phyloP scores from a whole-genome alignment of 805 yeast species.

The Saturnispora saitoi region DNA sequence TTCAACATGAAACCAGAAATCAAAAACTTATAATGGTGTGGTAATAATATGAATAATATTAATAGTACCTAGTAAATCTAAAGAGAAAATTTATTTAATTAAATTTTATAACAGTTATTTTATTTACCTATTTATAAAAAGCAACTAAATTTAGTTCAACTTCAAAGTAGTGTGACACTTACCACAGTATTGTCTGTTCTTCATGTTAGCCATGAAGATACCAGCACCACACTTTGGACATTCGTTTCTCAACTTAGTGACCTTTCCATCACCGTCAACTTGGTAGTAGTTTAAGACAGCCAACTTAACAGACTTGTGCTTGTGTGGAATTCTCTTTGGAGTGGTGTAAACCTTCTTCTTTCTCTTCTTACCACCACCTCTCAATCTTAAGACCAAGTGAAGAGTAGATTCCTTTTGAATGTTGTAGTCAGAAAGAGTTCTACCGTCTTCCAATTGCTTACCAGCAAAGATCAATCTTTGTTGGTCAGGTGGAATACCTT shows the following conservation, averaged over 20 bases:
- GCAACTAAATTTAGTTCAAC: slow-evolving; percentile 25
- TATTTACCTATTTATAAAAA: background rate
- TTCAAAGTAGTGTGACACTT: slow-evolving; percentile 95
- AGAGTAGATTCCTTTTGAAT: slow-evolving; percentile 96
- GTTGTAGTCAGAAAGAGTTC: slow-evolving; percentile 96
- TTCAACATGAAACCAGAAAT: background rate
- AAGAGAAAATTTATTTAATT: background rate
- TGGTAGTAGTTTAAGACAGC: slow-evolving; percentile 99
- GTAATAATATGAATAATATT: background rate
- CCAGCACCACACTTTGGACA: slow-evolving; percentile 98
- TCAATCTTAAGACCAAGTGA: slow-evolving; percentile 92
- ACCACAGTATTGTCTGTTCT: slow-evolving; percentile 99
- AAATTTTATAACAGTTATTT: too few species aligned
- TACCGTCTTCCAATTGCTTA: slow-evolving; percentile 94
- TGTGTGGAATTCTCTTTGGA: slow-evolving; percentile 99
- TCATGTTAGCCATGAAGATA: slow-evolving; percentile 99
- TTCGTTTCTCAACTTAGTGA: slow-evolving; percentile 97
- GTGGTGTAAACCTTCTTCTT: slow-evolving; percentile 99
- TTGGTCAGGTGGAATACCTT: slow-evolving; percentile 97
- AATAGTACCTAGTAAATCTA: too few species aligned
- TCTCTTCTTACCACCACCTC: slow-evolving; percentile 99
- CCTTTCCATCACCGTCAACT: slow-evolving; percentile 97
- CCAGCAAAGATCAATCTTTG: slow-evolving; percentile 97
- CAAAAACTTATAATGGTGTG: background rate
- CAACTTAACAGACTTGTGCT: slow-evolving; percentile 98